Percentiles rank a stretch among this genome's conserved stretches.
phyloP scores from a whole-genome alignment of 495 filamentous ascomycete genomes.

The Astrocystis sublimbata region DNA sequence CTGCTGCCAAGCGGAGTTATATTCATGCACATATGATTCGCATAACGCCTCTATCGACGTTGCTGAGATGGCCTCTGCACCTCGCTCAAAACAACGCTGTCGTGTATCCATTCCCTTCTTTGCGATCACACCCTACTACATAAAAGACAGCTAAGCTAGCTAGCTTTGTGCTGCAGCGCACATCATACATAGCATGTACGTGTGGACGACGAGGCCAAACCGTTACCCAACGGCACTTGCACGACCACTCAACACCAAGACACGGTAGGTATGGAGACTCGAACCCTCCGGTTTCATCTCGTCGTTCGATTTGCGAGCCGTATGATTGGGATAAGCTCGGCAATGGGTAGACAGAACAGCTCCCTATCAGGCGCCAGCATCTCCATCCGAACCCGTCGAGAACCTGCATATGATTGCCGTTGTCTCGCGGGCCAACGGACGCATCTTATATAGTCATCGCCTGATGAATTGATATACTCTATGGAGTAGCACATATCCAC shows the following conservation, averaged over 20 bases:
- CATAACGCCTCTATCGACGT: not conserved
- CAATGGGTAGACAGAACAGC: too few relatives aligned
- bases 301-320: conserved; percentile 2
- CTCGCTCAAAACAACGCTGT: not conserved
- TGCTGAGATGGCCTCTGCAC: not conserved
- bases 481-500: not conserved
- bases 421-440: not conserved
- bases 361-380: too few relatives aligned
- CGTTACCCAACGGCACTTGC: too few relatives aligned
- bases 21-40: conserved; percentile 14
- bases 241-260: too few relatives aligned
- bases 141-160: too few relatives aligned
- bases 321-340: not conserved
- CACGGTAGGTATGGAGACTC: too few relatives aligned
- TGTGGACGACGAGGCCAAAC: too few relatives aligned
- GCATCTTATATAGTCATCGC: not conserved
- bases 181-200: too few relatives aligned
- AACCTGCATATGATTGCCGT: not conserved
- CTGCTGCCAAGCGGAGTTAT: conserved; percentile 1
- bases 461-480: not conserved
- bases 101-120: not conserved
- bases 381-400: conserved; percentile 1
- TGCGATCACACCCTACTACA: not conserved
- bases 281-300: not conserved
- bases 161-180: not conserved